These are phyloP conservation scores for Boletus sensibilis DNA, from an alignment of 768 basidiomycete species.

Conservation along the genomic window DNA sequence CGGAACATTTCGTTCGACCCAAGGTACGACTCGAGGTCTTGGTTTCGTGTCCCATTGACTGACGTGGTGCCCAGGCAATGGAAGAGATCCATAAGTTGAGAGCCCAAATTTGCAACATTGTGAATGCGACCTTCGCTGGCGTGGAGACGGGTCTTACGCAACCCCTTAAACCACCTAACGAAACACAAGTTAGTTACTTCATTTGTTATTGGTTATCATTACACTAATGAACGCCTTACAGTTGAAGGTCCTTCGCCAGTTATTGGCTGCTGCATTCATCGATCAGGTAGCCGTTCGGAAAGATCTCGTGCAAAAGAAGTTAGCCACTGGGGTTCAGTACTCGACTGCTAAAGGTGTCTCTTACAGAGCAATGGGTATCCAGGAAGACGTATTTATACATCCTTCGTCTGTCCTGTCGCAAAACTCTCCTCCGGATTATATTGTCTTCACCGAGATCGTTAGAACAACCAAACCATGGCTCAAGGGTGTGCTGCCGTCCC, in stretches of 20 bases:
- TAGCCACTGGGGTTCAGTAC: constrained; percentile 62
- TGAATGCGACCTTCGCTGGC: constrained; percentile 72
- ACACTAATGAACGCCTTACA: constrained; percentile 32
- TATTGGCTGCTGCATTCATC: constrained; percentile 86
- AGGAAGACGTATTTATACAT: constrained; percentile 90
- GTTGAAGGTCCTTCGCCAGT: constrained; percentile 88
- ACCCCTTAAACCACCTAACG: constrained; percentile 72
- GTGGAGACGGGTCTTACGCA: constrained; percentile 57
- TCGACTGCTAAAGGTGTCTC: constrained; percentile 76
- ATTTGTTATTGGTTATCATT: background rate
- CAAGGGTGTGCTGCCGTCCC: constrained; percentile 54
- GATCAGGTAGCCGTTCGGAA: constrained; percentile 93
- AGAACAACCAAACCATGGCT: constrained; percentile 73
- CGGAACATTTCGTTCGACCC: constrained; percentile 82
- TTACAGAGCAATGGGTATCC: constrained; percentile 76
- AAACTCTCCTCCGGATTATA: constrained; percentile 74
- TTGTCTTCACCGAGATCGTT: constrained; percentile 82
- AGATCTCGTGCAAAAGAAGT: constrained; percentile 66
- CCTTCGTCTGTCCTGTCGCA: constrained; percentile 79
- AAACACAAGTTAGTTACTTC: constrained; percentile 59
- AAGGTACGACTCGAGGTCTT: constrained; percentile 56
- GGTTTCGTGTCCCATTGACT: background rate
- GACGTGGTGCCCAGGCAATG: constrained; percentile 68
- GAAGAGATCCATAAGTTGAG: constrained; percentile 97
- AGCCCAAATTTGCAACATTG: constrained; percentile 83